Base-by-base conservation (phyloP, 495 filamentous ascomycete genomes). In the Amniculicola lignicola region DNA sequence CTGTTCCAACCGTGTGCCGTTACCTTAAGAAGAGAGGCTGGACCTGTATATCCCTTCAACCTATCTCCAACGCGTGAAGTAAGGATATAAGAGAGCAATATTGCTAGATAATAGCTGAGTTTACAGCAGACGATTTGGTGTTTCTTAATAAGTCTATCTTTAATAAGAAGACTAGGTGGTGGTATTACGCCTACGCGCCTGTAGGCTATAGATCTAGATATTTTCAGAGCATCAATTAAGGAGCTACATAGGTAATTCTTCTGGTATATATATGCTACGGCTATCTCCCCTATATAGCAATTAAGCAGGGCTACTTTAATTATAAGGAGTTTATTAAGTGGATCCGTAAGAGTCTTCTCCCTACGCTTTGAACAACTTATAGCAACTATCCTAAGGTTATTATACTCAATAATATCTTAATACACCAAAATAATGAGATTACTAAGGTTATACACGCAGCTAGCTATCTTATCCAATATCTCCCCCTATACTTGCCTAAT, bases 391-490 rank as follows among this genome's bases (percentile, higher is more conserved):
- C 47, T 3, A 39, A 24, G 31, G 47, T 40, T 9, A 16, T 51
- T 18, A 18, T 51, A 3, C 47, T 51, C 15, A 21, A 51, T 18
- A 51, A 51, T 18, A 22, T 51, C 36, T 39, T 16, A 16, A 51
- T 51, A 18, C 47, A 51, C 28, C 29, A 24, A 51, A 51, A 51
- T 12, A 6, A 4, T 37, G 31, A 51, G 11, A 7, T 22, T 35
- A 23, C 39, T 15, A 43, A 47, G 11, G 18, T 28, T 3, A 25
- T 23, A 4, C n/a, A 42, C 28, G 19, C n/a, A 27, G 16, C 4
- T 50, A 69, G 73, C 18, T 69, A 75, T 1, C 68, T 67, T 38
- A 38, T 74, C 10, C 12, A 71, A 29, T 74, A 69, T 51, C 54
- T 71, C 29, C 64, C 69, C 18, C 70, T 60, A 21, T 67, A 62